phyloP scores from a whole-genome alignment of 352 stramenopile genomes.

The Halophytophthora polymorphica region DNA sequence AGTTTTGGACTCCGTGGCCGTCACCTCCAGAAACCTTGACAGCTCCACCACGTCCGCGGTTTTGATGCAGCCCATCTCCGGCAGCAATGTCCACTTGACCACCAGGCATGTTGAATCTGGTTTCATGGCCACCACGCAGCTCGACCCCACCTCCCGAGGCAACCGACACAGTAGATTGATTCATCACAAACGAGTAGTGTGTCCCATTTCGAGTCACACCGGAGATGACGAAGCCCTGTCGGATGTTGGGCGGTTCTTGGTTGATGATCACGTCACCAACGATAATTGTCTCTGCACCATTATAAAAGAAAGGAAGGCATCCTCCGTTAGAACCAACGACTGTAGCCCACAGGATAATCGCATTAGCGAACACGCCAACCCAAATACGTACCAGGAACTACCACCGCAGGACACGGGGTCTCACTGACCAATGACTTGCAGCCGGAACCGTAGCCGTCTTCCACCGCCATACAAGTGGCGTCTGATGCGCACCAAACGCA shows the following conservation, averaged over 20 bases:
- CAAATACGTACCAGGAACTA: slow-evolving; percentile 58
- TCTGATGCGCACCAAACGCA: slow-evolving; percentile 91
- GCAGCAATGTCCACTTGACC: slow-evolving; percentile 48
- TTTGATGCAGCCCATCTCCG: slow-evolving; percentile 69
- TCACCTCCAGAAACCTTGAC: slow-evolving; percentile 73
- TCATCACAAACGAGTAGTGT: slow-evolving; percentile 41
- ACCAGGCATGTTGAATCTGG: slow-evolving; percentile 66
- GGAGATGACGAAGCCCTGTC: slow-evolving; percentile 30
- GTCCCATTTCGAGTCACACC: slow-evolving; percentile 31
- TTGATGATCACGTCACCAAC: slow-evolving; percentile 49
- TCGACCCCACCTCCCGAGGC: slow-evolving; percentile 48
- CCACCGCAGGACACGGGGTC: slow-evolving; percentile 70
- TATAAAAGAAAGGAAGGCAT: slow-evolving; percentile 14
- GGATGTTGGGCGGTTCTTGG: slow-evolving; percentile 42
- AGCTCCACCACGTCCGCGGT: slow-evolving; percentile 73
- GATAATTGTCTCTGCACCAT: slow-evolving; percentile 50
- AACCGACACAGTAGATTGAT: slow-evolving; percentile 34
- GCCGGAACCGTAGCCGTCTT: slow-evolving; percentile 77
- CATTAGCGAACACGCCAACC: slow-evolving; percentile 1
- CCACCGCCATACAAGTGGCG: slow-evolving; percentile 75
- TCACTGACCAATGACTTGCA: slow-evolving; percentile 87
- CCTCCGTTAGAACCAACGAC: background rate
- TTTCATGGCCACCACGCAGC: slow-evolving; percentile 63
- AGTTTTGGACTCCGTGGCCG: slow-evolving; percentile 57
- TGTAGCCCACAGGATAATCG: slow-evolving; percentile 1